phyloP scores from a whole-genome alignment of 768 basidiomycete genomes.

The Sistotremastrum niveocremeum region DNA sequence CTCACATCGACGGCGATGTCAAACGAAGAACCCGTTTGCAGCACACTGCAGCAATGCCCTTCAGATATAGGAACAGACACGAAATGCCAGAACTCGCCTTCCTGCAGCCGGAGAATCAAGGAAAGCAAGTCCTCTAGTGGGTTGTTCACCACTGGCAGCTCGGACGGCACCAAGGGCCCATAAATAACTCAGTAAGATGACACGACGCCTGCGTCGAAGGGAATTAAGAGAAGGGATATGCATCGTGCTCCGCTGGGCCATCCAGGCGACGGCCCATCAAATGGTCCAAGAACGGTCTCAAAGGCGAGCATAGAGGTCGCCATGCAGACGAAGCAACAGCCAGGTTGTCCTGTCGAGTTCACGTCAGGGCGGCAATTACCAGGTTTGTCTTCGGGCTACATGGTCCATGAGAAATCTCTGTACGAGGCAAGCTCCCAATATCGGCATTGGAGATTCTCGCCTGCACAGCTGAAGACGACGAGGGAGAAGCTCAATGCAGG shows the following conservation, averaged over 20 bases:
- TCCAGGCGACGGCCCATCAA: too few species aligned
- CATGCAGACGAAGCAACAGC: too few species aligned
- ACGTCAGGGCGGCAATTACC: not conserved
- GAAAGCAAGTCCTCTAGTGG: slow-evolving; percentile 18
- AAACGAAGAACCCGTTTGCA: slow-evolving; percentile 18
- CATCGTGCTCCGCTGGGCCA: too few species aligned
- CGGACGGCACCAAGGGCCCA: too few species aligned
- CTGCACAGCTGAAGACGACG: slow-evolving; percentile 42
- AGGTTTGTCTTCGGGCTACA: too few species aligned
- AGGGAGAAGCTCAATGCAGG: slow-evolving; percentile 58
- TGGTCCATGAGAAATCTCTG: slow-evolving; percentile 26
- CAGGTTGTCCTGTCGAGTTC: too few species aligned
- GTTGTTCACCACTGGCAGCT: slow-evolving; percentile 4
- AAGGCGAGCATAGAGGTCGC: too few species aligned
- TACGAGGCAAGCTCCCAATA: slow-evolving; percentile 75
- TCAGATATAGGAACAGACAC: not conserved
- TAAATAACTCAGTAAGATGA: too few species aligned
- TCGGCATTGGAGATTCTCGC: slow-evolving; percentile 82
- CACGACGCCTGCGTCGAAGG: too few species aligned
- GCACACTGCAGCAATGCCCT: slow-evolving; percentile 9
- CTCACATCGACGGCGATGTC: slow-evolving; percentile 23
- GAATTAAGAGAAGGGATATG: too few species aligned
- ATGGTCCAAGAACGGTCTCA: too few species aligned
- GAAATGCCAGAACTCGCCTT: slow-evolving; percentile 13
- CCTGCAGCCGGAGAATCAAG: slow-evolving; percentile 19